Conservation (phyloP, 1,284 basidiomycete species). For the Malassezia slooffiae region DNA sequence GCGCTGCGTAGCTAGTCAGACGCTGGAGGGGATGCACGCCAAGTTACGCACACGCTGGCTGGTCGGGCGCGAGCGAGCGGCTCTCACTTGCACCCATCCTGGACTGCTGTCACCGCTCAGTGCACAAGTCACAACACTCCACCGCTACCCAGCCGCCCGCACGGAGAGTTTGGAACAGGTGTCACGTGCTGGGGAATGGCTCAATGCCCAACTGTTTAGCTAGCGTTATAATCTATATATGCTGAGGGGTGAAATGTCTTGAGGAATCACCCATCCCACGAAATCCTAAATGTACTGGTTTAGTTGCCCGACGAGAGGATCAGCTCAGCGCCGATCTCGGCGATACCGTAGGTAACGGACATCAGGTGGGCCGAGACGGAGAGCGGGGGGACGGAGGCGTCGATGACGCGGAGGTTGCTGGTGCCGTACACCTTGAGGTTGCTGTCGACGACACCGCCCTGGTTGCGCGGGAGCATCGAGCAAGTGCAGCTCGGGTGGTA, state of each 20-base stretch:
- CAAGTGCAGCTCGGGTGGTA: slow-evolving; percentile 54
- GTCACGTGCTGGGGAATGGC: too few species aligned
- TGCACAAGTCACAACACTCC: too few species aligned
- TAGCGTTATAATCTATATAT: too few species aligned
- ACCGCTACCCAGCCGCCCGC: too few species aligned
- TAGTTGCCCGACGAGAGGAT: slow-evolving; percentile 17
- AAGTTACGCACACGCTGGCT: background rate
- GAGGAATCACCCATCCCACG: too few species aligned
- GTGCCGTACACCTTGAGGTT: slow-evolving; percentile 58
- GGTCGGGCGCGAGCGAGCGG: slow-evolving; percentile 4
- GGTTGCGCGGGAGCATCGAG: slow-evolving; percentile 56
- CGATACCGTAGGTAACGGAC: slow-evolving; percentile 38
- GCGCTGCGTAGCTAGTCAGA: slow-evolving; percentile 14
- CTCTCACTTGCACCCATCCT: slow-evolving; percentile 14
- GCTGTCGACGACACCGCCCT: slow-evolving; percentile 60
- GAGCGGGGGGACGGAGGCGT: slow-evolving; percentile 44
- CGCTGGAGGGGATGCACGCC: too few species aligned
- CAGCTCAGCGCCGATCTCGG: slow-evolving; percentile 47
- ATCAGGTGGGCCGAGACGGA: slow-evolving; percentile 53
- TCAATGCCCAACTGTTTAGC: too few species aligned
- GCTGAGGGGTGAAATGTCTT: too few species aligned
- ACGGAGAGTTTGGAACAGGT: too few species aligned
- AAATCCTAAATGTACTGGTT: background rate
- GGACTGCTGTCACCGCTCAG: too few species aligned
- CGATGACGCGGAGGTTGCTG: slow-evolving; percentile 53